These are phyloP conservation scores for Lupinus albus DNA, from an alignment of 306 rosid genomes.

Conservation along the genomic window DNA sequence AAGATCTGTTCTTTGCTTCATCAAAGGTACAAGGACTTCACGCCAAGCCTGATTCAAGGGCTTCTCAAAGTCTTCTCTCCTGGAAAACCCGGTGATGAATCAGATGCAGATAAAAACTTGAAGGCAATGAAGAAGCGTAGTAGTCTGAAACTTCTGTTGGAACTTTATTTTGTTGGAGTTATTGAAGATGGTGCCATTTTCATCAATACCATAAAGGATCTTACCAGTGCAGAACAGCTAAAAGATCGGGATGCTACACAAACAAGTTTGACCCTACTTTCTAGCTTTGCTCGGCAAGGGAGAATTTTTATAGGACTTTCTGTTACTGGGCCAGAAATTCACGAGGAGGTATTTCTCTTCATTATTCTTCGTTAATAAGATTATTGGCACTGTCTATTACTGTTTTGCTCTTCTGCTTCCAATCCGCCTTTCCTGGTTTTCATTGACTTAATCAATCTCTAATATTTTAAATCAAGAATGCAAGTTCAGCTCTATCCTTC, in stretches of 20 bases:
- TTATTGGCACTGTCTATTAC: constrained; percentile 4
- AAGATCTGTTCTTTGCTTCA: constrained; percentile 98
- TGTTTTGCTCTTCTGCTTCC: neutral
- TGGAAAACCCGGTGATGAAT: constrained; percentile 84
- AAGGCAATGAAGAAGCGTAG: constrained; percentile 99
- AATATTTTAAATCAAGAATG: constrained; percentile 24
- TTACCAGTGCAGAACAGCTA: constrained; percentile 78
- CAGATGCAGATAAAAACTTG: constrained; percentile 76
- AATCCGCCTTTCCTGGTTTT: constrained; percentile 15
- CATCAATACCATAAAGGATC: constrained; percentile 83
- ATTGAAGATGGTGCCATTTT: constrained; percentile 81
- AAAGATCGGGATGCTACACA: constrained; percentile 91
- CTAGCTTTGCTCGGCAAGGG: constrained; percentile 98
- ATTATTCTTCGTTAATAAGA: constrained; percentile 19
- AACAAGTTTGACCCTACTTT: constrained; percentile 96
- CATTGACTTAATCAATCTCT: constrained; percentile 17
- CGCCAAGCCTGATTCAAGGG: constrained; percentile 89
- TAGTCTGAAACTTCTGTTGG: constrained; percentile 81
- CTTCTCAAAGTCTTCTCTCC: constrained; percentile 89
- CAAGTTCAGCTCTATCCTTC: constrained; percentile 8
- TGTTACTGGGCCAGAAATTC: constrained; percentile 74
- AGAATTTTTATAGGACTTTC: constrained; percentile 85
- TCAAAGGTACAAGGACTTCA: constrained; percentile 94
- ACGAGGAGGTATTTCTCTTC: constrained; percentile 70
- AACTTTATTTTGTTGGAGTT: constrained; percentile 93